Conservation (phyloP, 345 rosid species). For the Draba incana region DNA sequence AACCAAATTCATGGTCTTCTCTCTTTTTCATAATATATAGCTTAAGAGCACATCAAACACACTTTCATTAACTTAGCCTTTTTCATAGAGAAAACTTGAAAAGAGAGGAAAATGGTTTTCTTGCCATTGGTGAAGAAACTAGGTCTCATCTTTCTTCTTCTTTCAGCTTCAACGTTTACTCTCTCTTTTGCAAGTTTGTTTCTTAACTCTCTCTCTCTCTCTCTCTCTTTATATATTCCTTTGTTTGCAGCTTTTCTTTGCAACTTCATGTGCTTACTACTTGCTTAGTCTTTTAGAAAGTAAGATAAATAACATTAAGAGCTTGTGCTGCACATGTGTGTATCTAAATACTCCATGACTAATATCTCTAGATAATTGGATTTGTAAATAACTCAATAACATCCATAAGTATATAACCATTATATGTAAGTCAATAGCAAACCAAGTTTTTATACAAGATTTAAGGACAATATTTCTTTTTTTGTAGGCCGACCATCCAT, state of each 20-base stretch:
- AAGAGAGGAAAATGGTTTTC: conserved; percentile 43
- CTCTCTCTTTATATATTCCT: not conserved
- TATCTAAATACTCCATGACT: conserved; percentile 4
- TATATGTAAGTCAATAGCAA: not conserved
- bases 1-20: conserved; percentile 37
- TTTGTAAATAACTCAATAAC: not conserved
- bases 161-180: conserved; percentile 50
- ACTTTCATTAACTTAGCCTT: conserved; percentile 18
- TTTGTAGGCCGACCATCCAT: conserved; percentile 55
- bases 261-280: conserved; percentile 37
- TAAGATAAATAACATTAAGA: conserved; percentile 17
- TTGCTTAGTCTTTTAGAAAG: conserved; percentile 32
- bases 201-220: not conserved
- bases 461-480: conserved; percentile 5
- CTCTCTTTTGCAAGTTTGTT: conserved; percentile 55
- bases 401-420: not conserved
- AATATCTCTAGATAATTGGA: not conserved
- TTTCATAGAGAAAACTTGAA: not conserved
- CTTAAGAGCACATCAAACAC: conserved; percentile 29
- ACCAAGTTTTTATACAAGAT: not conserved
- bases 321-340: conserved; percentile 24
- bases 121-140: conserved; percentile 45
- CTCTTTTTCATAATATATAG: conserved; percentile 12
- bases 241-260: conserved; percentile 36
- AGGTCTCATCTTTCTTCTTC: conserved; percentile 55